phyloP scores from a whole-genome alignment of 2,329 filamentous ascomycete genomes.

The Akanthomyces dipterigenus region DNA sequence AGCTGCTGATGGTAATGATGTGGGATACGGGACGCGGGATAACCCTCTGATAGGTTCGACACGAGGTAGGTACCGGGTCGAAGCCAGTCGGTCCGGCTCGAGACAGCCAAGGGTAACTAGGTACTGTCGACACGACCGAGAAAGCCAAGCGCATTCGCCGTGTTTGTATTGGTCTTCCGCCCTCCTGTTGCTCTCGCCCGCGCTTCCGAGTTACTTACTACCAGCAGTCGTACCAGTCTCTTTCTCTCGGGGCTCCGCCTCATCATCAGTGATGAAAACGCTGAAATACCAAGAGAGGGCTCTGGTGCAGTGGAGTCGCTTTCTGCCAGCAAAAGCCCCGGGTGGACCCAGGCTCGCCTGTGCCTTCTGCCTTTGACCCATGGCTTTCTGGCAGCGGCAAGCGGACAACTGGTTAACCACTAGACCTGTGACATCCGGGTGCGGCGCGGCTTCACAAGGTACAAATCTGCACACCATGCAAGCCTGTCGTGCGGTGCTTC shows the following conservation, averaged over 20 bases:
- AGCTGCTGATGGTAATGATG: constrained; percentile 4
- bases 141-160: no score
- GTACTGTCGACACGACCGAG: no score
- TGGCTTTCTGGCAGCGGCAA: not conserved
- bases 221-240: no score
- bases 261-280: not conserved
- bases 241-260: not conserved
- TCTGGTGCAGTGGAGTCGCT: not conserved
- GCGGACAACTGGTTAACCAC: no score
- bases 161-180: no score
- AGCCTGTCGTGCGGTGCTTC: constrained; percentile 7
- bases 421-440: no score
- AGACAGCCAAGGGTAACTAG: no score
- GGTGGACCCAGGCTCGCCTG: not conserved
- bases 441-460: not conserved
- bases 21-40: constrained; percentile 3
- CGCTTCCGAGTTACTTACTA: no score
- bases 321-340: not conserved
- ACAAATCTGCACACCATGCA: not conserved
- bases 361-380: not conserved
- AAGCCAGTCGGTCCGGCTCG: not conserved
- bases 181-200: no score
- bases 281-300: not conserved
- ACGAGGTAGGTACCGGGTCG: no score
- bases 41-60: not conserved